Percentiles rank a stretch among this genome's conserved stretches.
phyloP scores from a whole-genome alignment of 1,284 basidiomycete species.

The Macrocystidia cucumis region DNA sequence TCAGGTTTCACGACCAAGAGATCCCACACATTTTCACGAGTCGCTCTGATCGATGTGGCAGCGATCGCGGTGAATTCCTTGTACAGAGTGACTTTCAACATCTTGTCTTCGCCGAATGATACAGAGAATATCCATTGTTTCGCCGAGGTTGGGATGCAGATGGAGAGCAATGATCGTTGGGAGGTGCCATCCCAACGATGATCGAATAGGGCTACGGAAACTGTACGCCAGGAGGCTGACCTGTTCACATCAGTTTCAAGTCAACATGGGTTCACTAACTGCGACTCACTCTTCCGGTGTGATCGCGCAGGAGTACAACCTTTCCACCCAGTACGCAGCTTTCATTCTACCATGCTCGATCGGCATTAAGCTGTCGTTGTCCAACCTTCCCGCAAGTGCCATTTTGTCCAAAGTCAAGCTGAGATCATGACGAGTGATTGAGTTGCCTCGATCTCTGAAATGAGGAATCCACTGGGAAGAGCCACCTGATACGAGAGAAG shows the following conservation, averaged over 20 bases:
- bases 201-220: slow-evolving; percentile 56
- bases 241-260: slow-evolving; percentile 18
- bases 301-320: slow-evolving; percentile 43
- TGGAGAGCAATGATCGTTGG: slow-evolving; percentile 44
- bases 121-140: slow-evolving; percentile 43
- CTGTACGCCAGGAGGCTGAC: slow-evolving; percentile 31
- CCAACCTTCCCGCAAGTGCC: slow-evolving; percentile 40
- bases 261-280: neutral
- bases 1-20: slow-evolving; percentile 55
- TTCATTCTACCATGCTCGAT: slow-evolving; percentile 58
- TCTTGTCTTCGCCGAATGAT: slow-evolving; percentile 28
- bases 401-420: slow-evolving; percentile 58
- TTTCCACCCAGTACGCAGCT: slow-evolving; percentile 61
- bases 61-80: slow-evolving; percentile 40
- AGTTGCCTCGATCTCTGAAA: slow-evolving; percentile 30
- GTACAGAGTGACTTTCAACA: slow-evolving; percentile 32
- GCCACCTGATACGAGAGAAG: slow-evolving; percentile 33
- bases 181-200: slow-evolving; percentile 50
- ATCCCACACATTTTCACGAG: slow-evolving; percentile 58
- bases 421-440: slow-evolving; percentile 46
- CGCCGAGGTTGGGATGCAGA: slow-evolving; percentile 45
- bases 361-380: slow-evolving; percentile 30
- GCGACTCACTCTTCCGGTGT: slow-evolving; percentile 42
- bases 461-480: slow-evolving; percentile 21
- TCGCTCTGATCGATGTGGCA: slow-evolving; percentile 51